A percentile compares a stretch with the other conserved stretches of the same genome.
Evolutionary conservation across 2,329 filamentous ascomycete genomes (phyloP).

Genomic region (Botrytis elliptica): DNA sequence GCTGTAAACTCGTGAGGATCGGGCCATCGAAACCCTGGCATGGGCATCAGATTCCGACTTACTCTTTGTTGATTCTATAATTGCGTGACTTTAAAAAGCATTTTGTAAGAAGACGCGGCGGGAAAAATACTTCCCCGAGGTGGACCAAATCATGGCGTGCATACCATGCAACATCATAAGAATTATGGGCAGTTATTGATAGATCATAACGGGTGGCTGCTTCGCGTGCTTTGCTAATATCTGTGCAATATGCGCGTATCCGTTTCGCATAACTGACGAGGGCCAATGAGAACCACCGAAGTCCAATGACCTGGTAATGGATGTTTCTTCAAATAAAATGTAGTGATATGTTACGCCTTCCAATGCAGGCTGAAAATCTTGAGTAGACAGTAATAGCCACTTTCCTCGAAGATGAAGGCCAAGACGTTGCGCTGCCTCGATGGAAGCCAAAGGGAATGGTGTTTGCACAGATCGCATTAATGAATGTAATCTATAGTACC

Average conservation of each 20-base stretch:
- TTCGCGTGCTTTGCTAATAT: conserved; percentile 7
- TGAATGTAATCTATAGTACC: conserved; percentile 17
- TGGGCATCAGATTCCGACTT: conserved; percentile 12
- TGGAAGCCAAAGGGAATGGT: background rate
- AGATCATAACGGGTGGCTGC: conserved; percentile 17
- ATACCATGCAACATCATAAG: background rate
- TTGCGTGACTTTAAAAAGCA: background rate
- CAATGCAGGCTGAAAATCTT: conserved; percentile 9
- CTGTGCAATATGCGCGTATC: conserved; percentile 1
- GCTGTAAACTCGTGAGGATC: background rate
- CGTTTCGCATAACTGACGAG: background rate
- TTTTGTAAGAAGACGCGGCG: conserved; percentile 1
- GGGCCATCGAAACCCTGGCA: background rate
- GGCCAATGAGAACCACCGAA: conserved; percentile 1
- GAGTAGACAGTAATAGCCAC: background rate
- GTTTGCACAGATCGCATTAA: conserved; percentile 19
- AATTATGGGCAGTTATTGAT: conserved; percentile 5
- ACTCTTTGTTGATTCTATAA: background rate
- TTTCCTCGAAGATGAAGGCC: conserved; percentile 11
- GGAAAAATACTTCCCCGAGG: conserved; percentile 6
- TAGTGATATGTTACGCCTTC: background rate
- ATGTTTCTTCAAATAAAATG: conserved; percentile 13
- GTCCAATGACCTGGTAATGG: conserved; percentile 30
- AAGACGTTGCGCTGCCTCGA: background rate
- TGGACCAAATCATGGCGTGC: conserved; percentile 2